Base-by-base conservation (phyloP, 257 asterid species). In the Plantago ovata region DNA sequence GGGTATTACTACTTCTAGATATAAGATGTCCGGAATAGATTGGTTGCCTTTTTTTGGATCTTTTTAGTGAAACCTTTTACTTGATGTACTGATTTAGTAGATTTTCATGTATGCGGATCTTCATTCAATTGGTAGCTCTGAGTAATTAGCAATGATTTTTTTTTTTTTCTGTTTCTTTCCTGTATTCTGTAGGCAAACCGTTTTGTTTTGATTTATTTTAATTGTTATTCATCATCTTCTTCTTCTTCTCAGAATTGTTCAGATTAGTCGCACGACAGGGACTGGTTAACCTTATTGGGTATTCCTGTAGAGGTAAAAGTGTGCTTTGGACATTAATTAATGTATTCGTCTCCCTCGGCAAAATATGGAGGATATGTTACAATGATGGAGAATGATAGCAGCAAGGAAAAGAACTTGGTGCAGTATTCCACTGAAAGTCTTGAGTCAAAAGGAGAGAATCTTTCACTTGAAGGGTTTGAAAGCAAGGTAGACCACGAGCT, bases 291-390 rank as follows among this genome's bases (percentile, higher is more conserved):
- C 0, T 28, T 28, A 28, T 28, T 4, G 36, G 36, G 36, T 28
- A 28, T 28, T 28, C 36, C 36, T 0, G 3, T 28, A 13, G 42
- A 13, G 6, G 36, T 20, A 16, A 56, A 46, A 10, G 56, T 10
- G 56, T 50, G 3, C 33, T 13, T 15, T 57, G 33, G 28, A 10
- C 51, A 42, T 62, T 36, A 10, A 33, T 32, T 10, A 10, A 74
- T 70, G 80, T 66, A 68, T 72, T 69, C 61, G 61, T 63, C 60
- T 48, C 44, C 47, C 32, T 52, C 50, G 73, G 71, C 50, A 60
- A 71, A 79, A 68, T 61, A 85, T 80, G 84, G 79, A 73, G 62
- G 60, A 46, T 64, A 51, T 60, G 67, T 21, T 53, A 42, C 59
- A 15, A 49, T 60, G 67, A 52, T 22, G 79, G 75, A 68, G 62